Evolutionary conservation across 2,329 filamentous ascomycete genomes (phyloP), one percentile per base, ranked within the genome.

Genomic region (Sporothrix humicola): DNA sequence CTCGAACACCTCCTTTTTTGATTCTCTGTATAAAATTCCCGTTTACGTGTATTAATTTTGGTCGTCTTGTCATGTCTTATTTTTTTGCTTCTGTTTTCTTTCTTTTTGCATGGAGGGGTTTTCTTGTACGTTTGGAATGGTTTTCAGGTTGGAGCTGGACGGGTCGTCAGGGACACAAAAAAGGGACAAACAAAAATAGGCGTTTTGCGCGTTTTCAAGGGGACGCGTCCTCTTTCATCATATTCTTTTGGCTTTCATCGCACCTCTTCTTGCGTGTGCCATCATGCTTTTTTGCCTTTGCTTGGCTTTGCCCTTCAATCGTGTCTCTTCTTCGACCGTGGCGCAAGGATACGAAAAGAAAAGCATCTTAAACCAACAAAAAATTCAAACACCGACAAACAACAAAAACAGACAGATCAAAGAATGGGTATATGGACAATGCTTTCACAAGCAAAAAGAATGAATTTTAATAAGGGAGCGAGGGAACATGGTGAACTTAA

Each of bases 11-110:
- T 5, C 59, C 23, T 59, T 9, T 46, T 63, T 31, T 26, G 71
- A 50, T 74, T 72, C 69, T 72, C 46, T 69, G 61, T 72, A 69
- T 58, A 74, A 68, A 69, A 61, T 69, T 65, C 8, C n/a, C 61
- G 17, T 17, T 26, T 65, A 52, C 8, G 37, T 66, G 59, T 73
- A 44, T 65, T 50, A 58, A 44, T 65, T 44, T 61, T 59, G 26
- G 26, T 61, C 52, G 8, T 23, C 42, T n/a, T 15, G 15, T 42
- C 42, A 15, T 71, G 31, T 50, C 7, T 58, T 31, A 17, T 37
- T 54, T 61, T 58, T 69, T 20, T 72, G 17, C 2, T 23, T 42
- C 42, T 13, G 6, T 54, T 50, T 69, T 50, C 56, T 37, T 54
- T 58, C 26, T 63, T 44, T 71, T 8, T 44, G n/a, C 23, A 20